phyloP scores from a whole-genome alignment of 2,329 filamentous ascomycete genomes.

The Pseudogymnoascus sp. region DNA sequence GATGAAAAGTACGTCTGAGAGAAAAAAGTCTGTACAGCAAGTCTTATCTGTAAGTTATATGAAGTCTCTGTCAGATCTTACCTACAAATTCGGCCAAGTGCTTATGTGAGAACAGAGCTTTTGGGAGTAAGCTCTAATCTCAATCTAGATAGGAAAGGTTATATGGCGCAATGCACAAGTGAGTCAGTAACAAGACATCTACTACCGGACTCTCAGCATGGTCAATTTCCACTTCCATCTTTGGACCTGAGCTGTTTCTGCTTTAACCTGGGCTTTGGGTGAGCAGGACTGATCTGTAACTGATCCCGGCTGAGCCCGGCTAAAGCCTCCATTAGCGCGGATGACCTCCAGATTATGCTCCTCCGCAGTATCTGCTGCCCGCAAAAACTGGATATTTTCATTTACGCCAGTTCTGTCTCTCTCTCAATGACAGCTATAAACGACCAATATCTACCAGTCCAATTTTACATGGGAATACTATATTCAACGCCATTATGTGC shows the following conservation, averaged over 20 bases:
- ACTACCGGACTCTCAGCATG: slow-evolving; percentile 2
- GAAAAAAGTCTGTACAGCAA: neutral
- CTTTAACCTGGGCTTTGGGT: slow-evolving; percentile 12
- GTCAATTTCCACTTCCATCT: slow-evolving; percentile 9
- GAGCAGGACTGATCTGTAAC: slow-evolving; percentile 1
- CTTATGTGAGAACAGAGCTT: neutral
- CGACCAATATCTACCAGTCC: neutral
- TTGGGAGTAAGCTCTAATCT: neutral
- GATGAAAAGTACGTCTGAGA: neutral
- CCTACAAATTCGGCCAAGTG: neutral
- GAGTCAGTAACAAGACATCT: neutral
- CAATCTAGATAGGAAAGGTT: neutral
- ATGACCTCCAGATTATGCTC: slow-evolving; percentile 12
- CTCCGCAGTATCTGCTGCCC: slow-evolving; percentile 1
- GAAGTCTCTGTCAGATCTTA: neutral
- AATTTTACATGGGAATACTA: neutral
- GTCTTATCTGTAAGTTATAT: neutral
- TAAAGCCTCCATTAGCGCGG: neutral
- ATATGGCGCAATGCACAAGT: neutral
- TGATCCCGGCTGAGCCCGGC: slow-evolving; percentile 8
- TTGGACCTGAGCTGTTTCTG: slow-evolving; percentile 13
- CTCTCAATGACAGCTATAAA: neutral
- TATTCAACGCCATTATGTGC: neutral
- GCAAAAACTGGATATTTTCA: slow-evolving; percentile 14
- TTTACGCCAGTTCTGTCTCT: neutral